These are phyloP conservation scores for Mediolabrus comicus DNA, from an alignment of 108 stramenopile genomes.

Conservation along the genomic window DNA sequence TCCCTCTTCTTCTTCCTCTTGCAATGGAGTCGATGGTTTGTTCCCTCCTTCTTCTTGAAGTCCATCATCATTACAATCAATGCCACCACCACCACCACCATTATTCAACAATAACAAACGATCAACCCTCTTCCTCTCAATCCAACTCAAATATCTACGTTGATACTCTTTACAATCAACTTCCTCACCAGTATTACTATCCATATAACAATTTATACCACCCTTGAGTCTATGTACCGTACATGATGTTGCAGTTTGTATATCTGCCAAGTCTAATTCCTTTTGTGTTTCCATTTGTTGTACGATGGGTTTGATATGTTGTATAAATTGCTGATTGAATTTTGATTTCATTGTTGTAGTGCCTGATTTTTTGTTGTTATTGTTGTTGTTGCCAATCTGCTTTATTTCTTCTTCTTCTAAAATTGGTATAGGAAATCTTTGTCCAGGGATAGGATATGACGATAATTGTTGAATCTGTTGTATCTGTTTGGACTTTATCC, in stretches of 20 bases:
- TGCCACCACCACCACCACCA: neutral
- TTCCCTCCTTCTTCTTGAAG: neutral
- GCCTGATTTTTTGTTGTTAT: neutral
- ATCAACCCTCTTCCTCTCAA: constrained; percentile 1
- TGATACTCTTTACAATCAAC: constrained; percentile 15
- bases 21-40: neutral
- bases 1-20: neutral
- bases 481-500: constrained; percentile 1
- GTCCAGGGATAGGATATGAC: constrained; percentile 24
- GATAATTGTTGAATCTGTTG: constrained; percentile 21
- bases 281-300: constrained; percentile 28
- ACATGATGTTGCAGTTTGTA: constrained; percentile 11
- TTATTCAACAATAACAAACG: neutral
- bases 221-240: constrained; percentile 10
- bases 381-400: neutral
- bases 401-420: neutral
- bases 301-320: constrained; percentile 24
- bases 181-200: constrained; percentile 2
- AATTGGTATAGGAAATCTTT: neutral
- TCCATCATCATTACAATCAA: neutral
- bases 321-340: constrained; percentile 9
- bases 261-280: constrained; percentile 6
- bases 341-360: neutral
- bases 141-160: constrained; percentile 20
- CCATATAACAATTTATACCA: constrained; percentile 13